phyloP scores from a whole-genome alignment of 2,329 filamentous ascomycete species.

The Cucurbitaria berberidis region DNA sequence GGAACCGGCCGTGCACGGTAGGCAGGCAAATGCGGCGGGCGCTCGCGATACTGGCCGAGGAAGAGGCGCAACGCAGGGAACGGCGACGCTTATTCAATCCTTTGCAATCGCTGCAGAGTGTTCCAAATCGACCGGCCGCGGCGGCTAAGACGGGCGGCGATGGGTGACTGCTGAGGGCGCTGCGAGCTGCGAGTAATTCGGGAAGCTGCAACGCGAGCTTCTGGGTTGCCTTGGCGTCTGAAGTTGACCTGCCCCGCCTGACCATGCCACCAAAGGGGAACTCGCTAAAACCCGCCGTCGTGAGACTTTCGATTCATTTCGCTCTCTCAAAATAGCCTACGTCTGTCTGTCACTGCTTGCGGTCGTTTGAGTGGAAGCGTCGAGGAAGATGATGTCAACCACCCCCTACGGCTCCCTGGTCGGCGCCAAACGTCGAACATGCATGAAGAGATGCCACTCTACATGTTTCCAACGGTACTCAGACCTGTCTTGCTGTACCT shows the following conservation, averaged over 20 bases:
- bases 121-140: background rate
- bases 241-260: conserved; percentile 27
- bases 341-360: conserved; percentile 18
- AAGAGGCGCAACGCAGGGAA: conserved; percentile 19
- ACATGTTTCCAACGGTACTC: background rate
- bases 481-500: background rate
- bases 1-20: conserved; percentile 27
- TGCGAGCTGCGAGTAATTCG: conserved; percentile 7
- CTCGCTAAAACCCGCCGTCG: too few species aligned
- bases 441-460: conserved; percentile 4
- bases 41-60: conserved; percentile 22
- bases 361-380: conserved; percentile 9
- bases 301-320: too few species aligned
- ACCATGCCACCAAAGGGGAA: background rate
- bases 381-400: conserved; percentile 37
- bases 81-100: conserved; percentile 25
- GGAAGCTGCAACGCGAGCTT: conserved; percentile 6
- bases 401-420: conserved; percentile 1
- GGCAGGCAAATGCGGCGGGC: conserved; percentile 30
- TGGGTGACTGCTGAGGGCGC: background rate
- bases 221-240: conserved; percentile 23
- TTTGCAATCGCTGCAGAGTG: conserved; percentile 23
- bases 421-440: conserved; percentile 9
- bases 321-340: conserved; percentile 11
- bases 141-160: conserved; percentile 5